phyloP scores from a whole-genome alignment of 345 rosid species.

The Moringa oleifera region DNA sequence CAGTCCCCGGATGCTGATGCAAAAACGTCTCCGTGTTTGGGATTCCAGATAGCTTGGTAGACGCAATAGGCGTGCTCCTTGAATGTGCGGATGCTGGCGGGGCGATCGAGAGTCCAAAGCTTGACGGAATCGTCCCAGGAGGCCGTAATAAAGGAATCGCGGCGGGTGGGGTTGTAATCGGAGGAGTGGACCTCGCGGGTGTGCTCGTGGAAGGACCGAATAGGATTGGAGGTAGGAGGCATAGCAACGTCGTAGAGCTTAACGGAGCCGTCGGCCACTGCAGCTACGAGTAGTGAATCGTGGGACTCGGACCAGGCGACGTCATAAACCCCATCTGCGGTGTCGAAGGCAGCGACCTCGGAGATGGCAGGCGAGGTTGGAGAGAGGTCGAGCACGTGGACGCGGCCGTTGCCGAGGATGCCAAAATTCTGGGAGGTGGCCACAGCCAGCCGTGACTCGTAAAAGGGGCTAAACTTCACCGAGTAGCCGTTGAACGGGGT shows the following conservation, averaged over 20 bases:
- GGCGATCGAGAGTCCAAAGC: conserved; percentile 93
- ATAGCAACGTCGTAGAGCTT: conserved; percentile 78
- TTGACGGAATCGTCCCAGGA: conserved; percentile 92
- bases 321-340: conserved; percentile 89
- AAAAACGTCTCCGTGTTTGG: conserved; percentile 83
- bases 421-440: conserved; percentile 94
- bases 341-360: conserved; percentile 60
- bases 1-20: conserved; percentile 94
- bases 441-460: conserved; percentile 81
- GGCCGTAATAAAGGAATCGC: conserved; percentile 81
- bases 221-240: conserved; percentile 67
- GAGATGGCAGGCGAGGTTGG: conserved; percentile 47
- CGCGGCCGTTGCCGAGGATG: conserved; percentile 88
- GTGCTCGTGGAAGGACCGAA: conserved; percentile 82
- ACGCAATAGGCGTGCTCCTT: conserved; percentile 90
- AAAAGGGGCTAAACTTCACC: conserved; percentile 85
- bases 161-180: conserved; percentile 87
- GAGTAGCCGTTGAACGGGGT: conserved; percentile 85
- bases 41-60: conserved; percentile 79
- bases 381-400: conserved; percentile 77
- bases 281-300: conserved; percentile 81
- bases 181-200: conserved; percentile 83
- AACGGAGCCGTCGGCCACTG: conserved; percentile 78
- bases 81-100: conserved; percentile 73
- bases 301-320: conserved; percentile 92